Conservation (phyloP, 2,329 filamentous ascomycete genomes). For the Penicillium sp. region DNA sequence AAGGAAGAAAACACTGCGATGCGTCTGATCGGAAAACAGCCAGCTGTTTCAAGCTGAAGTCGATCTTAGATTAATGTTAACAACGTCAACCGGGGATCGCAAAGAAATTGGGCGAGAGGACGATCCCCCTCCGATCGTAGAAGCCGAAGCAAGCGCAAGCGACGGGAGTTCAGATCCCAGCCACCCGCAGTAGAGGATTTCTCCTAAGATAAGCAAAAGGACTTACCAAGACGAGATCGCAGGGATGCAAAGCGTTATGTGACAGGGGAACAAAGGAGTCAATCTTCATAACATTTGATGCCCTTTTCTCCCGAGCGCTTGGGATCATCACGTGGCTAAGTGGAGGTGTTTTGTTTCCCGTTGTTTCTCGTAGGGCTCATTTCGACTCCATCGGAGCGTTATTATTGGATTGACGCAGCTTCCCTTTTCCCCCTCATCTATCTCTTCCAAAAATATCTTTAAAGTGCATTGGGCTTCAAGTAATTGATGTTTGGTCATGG, state of each 20-base stretch:
- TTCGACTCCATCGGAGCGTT: neutral
- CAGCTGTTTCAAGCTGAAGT: neutral
- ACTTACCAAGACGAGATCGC: neutral
- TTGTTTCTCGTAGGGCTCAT: neutral
- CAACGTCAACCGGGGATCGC: constrained; percentile 1
- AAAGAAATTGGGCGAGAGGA: constrained; percentile 5
- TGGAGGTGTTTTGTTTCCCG: constrained; percentile 7
- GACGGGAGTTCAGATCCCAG: constrained; percentile 4
- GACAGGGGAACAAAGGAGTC: constrained; percentile 1
- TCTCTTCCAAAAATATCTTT: neutral
- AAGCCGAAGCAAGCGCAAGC: constrained; percentile 9
- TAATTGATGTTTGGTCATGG: neutral
- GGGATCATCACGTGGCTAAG: constrained; percentile 17
- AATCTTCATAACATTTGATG: constrained; percentile 12
- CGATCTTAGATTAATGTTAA: neutral
- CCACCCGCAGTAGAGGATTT: neutral
- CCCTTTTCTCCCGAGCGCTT: neutral
- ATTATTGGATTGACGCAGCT: neutral
- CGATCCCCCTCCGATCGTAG: constrained; percentile 16
- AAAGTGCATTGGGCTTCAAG: neutral
- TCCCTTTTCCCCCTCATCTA: neutral
- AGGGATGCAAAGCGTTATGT: constrained; percentile 7
- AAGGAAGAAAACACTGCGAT: neutral
- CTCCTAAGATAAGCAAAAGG: neutral
- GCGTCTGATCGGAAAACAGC: neutral